Evolutionary conservation across 1,284 basidiomycete species (phyloP).

Genomic region (Athelia sp.): DNA sequence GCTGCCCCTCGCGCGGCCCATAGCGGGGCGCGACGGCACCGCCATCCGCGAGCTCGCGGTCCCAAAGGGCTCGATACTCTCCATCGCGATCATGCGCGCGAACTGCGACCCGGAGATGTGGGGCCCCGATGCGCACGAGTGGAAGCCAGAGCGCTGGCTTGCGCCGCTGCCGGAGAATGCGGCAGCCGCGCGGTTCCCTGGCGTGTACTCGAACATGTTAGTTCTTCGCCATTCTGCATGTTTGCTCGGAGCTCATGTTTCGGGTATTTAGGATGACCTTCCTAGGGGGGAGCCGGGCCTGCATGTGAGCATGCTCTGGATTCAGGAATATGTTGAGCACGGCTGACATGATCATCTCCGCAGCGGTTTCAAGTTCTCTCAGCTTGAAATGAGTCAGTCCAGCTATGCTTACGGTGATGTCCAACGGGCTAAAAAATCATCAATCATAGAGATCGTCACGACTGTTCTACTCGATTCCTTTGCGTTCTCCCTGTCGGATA

Average conservation of each 20-base stretch:
- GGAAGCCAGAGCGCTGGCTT: slow-evolving; percentile 4
- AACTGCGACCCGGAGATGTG: slow-evolving; percentile 1
- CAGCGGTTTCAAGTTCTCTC: slow-evolving; percentile 4
- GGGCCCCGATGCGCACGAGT: slow-evolving; percentile 3
- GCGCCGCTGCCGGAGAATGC: neutral
- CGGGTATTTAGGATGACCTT: slow-evolving; percentile 2
- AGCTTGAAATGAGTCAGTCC: slow-evolving; percentile 2
- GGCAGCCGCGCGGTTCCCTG: neutral
- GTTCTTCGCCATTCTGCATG: neutral
- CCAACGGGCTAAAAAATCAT: neutral
- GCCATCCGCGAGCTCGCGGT: neutral
- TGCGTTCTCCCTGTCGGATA: neutral
- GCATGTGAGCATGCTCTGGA: neutral
- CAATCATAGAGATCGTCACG: neutral
- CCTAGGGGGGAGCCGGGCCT: slow-evolving; percentile 1
- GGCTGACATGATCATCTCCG: neutral
- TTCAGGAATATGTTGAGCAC: neutral
- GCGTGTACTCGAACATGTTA: slow-evolving; percentile 3
- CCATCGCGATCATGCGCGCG: neutral
- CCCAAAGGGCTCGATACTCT: neutral
- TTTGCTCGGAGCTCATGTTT: neutral
- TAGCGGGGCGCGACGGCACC: neutral
- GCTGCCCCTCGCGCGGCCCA: neutral
- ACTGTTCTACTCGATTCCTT: neutral
- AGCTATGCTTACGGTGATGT: neutral